phyloP scores from a whole-genome alignment of 331 rosid species.

The Quercus lobata region DNA sequence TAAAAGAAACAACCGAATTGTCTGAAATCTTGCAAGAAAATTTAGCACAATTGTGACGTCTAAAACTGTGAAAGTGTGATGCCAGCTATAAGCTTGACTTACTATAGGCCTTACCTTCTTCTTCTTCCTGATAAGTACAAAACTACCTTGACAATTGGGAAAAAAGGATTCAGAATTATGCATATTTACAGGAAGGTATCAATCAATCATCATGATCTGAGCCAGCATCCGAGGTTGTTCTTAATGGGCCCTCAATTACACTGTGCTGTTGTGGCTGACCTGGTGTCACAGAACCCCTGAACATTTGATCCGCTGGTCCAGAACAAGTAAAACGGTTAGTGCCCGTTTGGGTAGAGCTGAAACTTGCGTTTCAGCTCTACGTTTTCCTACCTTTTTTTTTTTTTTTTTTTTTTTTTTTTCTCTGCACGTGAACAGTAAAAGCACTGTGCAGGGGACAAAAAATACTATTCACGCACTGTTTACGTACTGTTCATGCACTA shows the following conservation, averaged over 20 bases:
- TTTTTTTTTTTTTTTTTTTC: too few relatives aligned
- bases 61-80: neutral
- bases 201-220: constrained; percentile 29
- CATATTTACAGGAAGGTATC: neutral
- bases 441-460: too few relatives aligned
- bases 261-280: constrained; percentile 17
- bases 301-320: constrained; percentile 30
- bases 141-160: neutral
- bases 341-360: too few relatives aligned
- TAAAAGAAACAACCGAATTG: neutral
- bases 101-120: neutral
- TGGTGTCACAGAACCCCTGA: constrained; percentile 30
- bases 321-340: neutral
- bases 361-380: too few relatives aligned
- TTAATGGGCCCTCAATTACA: constrained; percentile 42
- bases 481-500: too few relatives aligned
- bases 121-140: neutral
- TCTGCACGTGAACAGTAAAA: too few relatives aligned
- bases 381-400: too few relatives aligned
- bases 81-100: neutral
- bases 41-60: too few relatives aligned
- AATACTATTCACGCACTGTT: too few relatives aligned
- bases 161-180: neutral
- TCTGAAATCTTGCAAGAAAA: too few relatives aligned
- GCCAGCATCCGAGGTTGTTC: constrained; percentile 22